Conservation (phyloP, 352 stramenopile species). For the Phytophthora sojae region DNA sequence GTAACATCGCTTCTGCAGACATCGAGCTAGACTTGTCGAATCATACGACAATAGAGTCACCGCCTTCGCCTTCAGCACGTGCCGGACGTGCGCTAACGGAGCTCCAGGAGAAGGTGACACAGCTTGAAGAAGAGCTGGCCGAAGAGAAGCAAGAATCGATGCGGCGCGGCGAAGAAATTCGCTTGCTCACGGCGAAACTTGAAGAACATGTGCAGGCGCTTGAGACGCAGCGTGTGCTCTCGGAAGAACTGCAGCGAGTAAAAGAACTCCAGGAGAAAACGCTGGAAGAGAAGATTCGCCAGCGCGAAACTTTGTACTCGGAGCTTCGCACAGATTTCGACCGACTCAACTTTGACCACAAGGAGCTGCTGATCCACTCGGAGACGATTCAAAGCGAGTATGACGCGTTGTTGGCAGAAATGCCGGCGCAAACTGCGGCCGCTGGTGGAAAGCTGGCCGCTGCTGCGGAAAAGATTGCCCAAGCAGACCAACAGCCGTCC, state of each 20-base stretch:
- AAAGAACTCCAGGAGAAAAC: conserved; percentile 72
- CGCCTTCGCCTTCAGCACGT: conserved; percentile 58
- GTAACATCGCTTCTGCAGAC: conserved; percentile 25
- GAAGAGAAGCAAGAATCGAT: conserved; percentile 86
- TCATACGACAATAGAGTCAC: conserved; percentile 14
- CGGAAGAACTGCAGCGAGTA: conserved; percentile 72
- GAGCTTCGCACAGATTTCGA: conserved; percentile 78
- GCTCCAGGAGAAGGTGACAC: conserved; percentile 71
- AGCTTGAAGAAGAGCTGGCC: conserved; percentile 79
- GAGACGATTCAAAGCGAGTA: conserved; percentile 84
- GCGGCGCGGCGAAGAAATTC: conserved; percentile 79
- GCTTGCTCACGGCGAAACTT: conserved; percentile 66
- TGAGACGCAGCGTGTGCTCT: conserved; percentile 62
- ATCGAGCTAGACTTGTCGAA: conserved; percentile 40
- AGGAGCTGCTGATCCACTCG: conserved; percentile 82
- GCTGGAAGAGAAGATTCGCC: conserved; percentile 74
- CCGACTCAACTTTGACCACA: conserved; percentile 82
- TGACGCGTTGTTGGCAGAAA: conserved; percentile 62
- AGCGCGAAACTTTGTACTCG: conserved; percentile 60
- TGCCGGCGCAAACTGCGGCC: conserved; percentile 41
- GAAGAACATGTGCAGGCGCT: conserved; percentile 71
- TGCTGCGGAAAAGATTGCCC: conserved; percentile 43
- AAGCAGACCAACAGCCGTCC: conserved; percentile 31
- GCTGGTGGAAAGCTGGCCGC: conserved; percentile 55
- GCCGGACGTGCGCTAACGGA: conserved; percentile 70